Base-by-base conservation (phyloP, 2,329 filamentous ascomycete genomes). In the Cordyceps javanica region DNA sequence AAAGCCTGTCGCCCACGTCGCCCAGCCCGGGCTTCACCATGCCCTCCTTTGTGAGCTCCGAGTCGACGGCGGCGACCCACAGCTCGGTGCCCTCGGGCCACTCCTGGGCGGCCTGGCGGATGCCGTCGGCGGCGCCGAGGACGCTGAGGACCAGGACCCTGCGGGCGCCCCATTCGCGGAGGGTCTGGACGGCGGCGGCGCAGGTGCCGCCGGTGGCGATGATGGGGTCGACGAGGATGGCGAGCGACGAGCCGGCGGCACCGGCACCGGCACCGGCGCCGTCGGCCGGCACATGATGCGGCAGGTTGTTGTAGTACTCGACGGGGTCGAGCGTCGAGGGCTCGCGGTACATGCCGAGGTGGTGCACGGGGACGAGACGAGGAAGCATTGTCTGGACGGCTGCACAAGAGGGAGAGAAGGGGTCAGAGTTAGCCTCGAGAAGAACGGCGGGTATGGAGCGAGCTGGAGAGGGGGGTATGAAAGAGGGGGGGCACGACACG, bases 241-340 rank as follows among this genome's bases (percentile, higher is more conserved):
- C 91, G 13, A 96, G 78, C 59, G 72, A 78, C 42, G 75, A 75
- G 46, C 74, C 55, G 59, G 71, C 77, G 45, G 75, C 75, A 44
- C 74, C 66, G 51, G 52, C 68, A 34, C 73, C 69, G n/a, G 30
- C 66, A 49, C 54, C 68, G 34, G 73, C 69, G 61, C 75, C 75
- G 46, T 67, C 67, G 39, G 23, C 57, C 65, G 77, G 68, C 39
- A 78, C 70, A 74, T 90, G 88, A 73, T 90, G 87, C 36, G 91
- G 91, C 21, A 97, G 86, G 73, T 96, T 96, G 79, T 97, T 97
- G 82, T 97, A 97, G 82, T 97, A 96, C 75, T 96, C 92, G 59
- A 97, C 92, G 3, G 92, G 91, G 67, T 91, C 85, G 58, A 97
- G 86, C 45, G 90, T 93, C 58, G 85, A 84, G 60, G 89, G 90